Base-by-base conservation (phyloP, 2,329 filamentous ascomycete species). In the Colletotrichum sp. region DNA sequence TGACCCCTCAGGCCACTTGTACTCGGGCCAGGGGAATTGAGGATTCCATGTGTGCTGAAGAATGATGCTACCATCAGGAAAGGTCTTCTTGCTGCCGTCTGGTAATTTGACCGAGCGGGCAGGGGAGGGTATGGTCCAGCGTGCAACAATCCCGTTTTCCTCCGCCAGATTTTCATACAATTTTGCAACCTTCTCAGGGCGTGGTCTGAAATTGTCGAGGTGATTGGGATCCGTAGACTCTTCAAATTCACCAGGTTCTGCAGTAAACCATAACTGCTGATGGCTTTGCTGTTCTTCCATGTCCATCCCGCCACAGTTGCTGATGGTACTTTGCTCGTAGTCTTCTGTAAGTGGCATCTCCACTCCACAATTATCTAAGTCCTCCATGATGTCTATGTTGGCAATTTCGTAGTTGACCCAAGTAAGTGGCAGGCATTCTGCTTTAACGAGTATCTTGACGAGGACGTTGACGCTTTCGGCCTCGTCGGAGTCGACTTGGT, bases 351-450 rank as follows among this genome's bases (percentile, higher is more conserved):
- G 72, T 7, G 79, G 79, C 14, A 68, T 57, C 1, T 78, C 74
- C 3, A 80, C 78, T 7, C 77, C 80, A 30, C 76, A 77, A 30
- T 75, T 76, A 21, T n/a, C 57, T 2, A 81, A 61, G 59, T 81
- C 78, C 52, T 80, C 79, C 7, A 64, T 43, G 18, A 81, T 74
- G 48, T 59, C 52, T 61, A 72, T 76, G 72, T 81, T 81, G 32
- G 63, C 77, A 39, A 79, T 78, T 26, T 78, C 73, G 74, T 81
- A 81, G 74, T 80, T 81, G 26, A 77, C 73, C 21, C 57, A 77
- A 6, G 68, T 71, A 26, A 77, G 12, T 6, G 79, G 34, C 28
- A 81, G 71, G 13, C 61, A 73, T 7, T 80, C 78, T 5, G 77
- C 77, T 68, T 78, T 78, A 18, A 79, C 57, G 16, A 78, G 75